Base-by-base conservation (phyloP, 345 rosid genomes). In the Eucalyptus regnans region DNA sequence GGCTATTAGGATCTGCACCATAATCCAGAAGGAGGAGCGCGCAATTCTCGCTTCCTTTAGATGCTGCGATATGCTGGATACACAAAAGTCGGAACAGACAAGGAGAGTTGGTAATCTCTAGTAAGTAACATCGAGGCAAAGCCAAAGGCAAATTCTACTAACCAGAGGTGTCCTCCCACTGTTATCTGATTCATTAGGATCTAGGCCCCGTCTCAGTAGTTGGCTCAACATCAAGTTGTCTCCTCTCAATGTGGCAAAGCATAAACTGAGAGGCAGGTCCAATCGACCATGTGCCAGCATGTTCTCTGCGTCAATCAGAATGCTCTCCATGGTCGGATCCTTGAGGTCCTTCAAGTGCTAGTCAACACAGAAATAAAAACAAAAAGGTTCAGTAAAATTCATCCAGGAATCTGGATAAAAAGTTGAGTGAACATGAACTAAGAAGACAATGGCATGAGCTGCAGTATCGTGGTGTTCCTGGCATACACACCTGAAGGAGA, bases 151-250 rank as follows among this genome's bases (percentile, higher is more conserved):
- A 94, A 87, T 96, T 89, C 93, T 93, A 90, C 96, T 64, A 44
- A 98, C 99, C 96, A 98, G 76, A 86, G 99, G 93, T 16, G 99
- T 95, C 90, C 96, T 92, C 83, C 94, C 94, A 88, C 91, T 96
- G 94, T 91, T 94, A 90, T 98, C 99, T 0, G 93, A 90, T 90
- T 98, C 99, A 86, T 97, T 96, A 44, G 99, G 98, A 93, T 96
- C 99, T 18, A 93, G 95, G 64, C 96, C 98, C 44, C 94, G 93
- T 90, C 92, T 96, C 89, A 98, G 91, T 89, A 98, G 91, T 90
- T 96, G 96, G 86, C 92, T 95, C 93, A 98, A 84, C 90, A 98
- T 91, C 87, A 94, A 86, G 89, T 97, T 95, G 81, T 97, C 99
- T 89, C 94, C 99, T 92, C 98, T 94, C 64, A 95, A 92, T 3